Base-by-base conservation (phyloP, 1,284 basidiomycete genomes). In the Bjerkandera adusta region DNA sequence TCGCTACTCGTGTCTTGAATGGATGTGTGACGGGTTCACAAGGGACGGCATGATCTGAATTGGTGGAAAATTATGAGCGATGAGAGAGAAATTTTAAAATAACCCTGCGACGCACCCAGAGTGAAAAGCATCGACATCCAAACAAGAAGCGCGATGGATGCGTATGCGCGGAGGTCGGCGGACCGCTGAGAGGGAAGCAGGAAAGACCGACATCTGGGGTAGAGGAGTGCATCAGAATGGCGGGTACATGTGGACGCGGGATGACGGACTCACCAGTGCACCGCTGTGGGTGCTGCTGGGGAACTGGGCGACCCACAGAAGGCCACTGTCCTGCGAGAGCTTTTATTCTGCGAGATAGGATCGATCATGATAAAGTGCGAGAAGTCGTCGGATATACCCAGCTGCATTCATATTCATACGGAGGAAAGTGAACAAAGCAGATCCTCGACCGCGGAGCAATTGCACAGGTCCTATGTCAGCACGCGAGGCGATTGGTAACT, bases 61-160 rank as follows among this genome's bases (percentile, higher is more conserved):
- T 34, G 42, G 3, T 7, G 49, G 56, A 50, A 34, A 50, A 30
- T 15, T n/a, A n/a, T 41, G 43, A 24, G 18, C 34, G 37, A 39
- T 39, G n/a, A 24, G 16, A 39, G 15, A 29, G 39, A 41, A 18
- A 10, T n/a, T 41, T 18, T 18, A 18, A 41, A 7, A 26, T n/a
- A 29, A 32, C 20, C 36, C 32, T 20, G 21, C 10, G 16, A 50
- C 60, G 25, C 57, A 71, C 79, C 79, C 72, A 60, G 64, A 65
- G 67, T 65, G 80, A 83, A 68, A 70, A 67, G 66, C 63, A 61
- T 78, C 68, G 63, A 63, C 76, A 77, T 65, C 77, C 75, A 69
- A 71, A 77, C 79, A 83, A 83, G 81, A 83, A 83, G 77, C 81
- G 80, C 79, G 80, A 83, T 82, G 63, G 80, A 79, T 64, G 75